Percentiles rank a stretch among this genome's conserved stretches.
phyloP scores from a whole-genome alignment of 2,329 filamentous ascomycete genomes.

The Scedosporium dehoogii region DNA sequence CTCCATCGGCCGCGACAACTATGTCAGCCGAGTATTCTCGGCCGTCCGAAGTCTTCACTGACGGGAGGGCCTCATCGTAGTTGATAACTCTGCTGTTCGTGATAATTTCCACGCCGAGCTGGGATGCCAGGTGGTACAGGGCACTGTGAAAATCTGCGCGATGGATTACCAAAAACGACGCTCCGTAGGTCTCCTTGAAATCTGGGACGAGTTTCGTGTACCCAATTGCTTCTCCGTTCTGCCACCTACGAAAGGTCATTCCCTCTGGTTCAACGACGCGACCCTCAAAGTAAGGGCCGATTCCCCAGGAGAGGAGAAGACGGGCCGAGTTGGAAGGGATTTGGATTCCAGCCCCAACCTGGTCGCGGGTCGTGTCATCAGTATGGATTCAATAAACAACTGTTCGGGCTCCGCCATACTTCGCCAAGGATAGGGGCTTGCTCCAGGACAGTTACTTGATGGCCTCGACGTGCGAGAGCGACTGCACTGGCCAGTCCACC shows the following conservation, averaged over 20 bases:
- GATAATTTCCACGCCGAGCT: slow-evolving; percentile 17
- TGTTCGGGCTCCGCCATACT: slow-evolving; percentile 14
- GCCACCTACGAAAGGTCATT: slow-evolving; percentile 20
- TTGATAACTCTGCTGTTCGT: slow-evolving; percentile 16
- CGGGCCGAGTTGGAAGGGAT: slow-evolving; percentile 21
- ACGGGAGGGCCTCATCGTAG: slow-evolving; percentile 14
- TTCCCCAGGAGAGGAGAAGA: slow-evolving; percentile 22
- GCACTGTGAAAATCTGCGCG: slow-evolving; percentile 25
- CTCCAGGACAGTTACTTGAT: slow-evolving; percentile 28
- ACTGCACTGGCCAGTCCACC: slow-evolving; percentile 30
- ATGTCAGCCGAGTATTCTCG: slow-evolving; percentile 18
- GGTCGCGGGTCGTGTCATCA: neutral
- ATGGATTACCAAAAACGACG: slow-evolving; percentile 24
- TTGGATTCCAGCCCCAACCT: slow-evolving; percentile 21
- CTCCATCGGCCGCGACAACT: slow-evolving; percentile 24
- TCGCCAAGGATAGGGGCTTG: slow-evolving; percentile 27
- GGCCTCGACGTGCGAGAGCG: slow-evolving; percentile 23
- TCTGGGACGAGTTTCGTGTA: slow-evolving; percentile 19
- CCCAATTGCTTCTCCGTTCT: slow-evolving; percentile 17
- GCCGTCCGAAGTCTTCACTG: slow-evolving; percentile 15
- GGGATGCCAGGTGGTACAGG: slow-evolving; percentile 15
- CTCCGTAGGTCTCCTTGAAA: slow-evolving; percentile 17
- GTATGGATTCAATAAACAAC: neutral
- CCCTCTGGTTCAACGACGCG: slow-evolving; percentile 14
- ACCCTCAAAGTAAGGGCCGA: slow-evolving; percentile 11